A percentile compares a stretch with the other conserved stretches of the same genome.
Conservation (phyloP, 2,329 filamentous ascomycete genomes). For the Hypoxylon sp. region DNA sequence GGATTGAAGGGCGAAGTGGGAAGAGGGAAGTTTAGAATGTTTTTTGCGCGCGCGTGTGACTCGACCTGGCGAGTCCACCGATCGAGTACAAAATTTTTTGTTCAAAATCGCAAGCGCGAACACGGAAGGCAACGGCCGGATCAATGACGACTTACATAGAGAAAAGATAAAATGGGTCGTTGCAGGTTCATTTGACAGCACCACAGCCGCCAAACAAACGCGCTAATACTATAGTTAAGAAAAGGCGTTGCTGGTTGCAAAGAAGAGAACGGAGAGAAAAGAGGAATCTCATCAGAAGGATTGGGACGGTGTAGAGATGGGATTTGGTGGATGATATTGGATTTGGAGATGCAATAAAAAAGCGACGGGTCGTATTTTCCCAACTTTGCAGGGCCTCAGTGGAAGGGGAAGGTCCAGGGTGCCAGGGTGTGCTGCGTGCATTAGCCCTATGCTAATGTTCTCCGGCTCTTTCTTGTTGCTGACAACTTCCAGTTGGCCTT, state of each 20-base stretch:
- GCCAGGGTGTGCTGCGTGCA: slow-evolving; percentile 33
- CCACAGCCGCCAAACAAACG: slow-evolving; percentile 89
- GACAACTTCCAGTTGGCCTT: slow-evolving; percentile 22
- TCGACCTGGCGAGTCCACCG: not conserved
- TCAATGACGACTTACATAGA: slow-evolving; percentile 69
- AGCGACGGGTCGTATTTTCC: slow-evolving; percentile 30
- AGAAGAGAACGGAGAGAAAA: slow-evolving; percentile 40
- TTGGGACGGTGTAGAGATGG: slow-evolving; percentile 34
- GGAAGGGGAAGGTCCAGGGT: slow-evolving; percentile 15
- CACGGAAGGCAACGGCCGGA: slow-evolving; percentile 8
- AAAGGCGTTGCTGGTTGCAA: slow-evolving; percentile 26
- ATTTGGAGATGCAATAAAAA: slow-evolving; percentile 33
- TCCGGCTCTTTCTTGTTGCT: slow-evolving; percentile 29
- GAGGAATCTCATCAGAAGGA: slow-evolving; percentile 33
- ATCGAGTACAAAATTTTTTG: slow-evolving; percentile 19
- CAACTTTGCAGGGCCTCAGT: slow-evolving; percentile 19
- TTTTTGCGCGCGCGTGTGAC: slow-evolving; percentile 16
- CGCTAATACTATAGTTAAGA: slow-evolving; percentile 66
- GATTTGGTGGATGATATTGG: slow-evolving; percentile 43
- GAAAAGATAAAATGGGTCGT: slow-evolving; percentile 70
- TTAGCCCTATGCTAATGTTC: slow-evolving; percentile 41
- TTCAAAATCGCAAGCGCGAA: slow-evolving; percentile 26
- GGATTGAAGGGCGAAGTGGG: not conserved
- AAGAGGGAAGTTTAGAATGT: not conserved
- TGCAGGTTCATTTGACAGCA: slow-evolving; percentile 99